Evolutionary conservation across 2,329 filamentous ascomycete species (phyloP).

Genomic region (Alternaria brassicicola): DNA sequence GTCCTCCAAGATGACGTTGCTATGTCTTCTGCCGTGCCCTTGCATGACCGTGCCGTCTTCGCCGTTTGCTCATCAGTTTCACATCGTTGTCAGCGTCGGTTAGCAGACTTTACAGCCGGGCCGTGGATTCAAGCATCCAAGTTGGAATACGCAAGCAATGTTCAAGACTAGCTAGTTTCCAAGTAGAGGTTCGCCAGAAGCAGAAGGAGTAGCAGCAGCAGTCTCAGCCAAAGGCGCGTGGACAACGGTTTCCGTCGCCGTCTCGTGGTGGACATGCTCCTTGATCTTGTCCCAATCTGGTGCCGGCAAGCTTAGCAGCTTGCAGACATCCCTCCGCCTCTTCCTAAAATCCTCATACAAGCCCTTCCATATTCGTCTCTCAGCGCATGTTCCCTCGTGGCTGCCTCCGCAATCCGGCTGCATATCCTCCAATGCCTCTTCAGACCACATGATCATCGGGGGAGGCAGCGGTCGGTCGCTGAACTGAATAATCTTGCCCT

Average conservation of each 20-base stretch:
- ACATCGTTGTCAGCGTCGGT: not conserved
- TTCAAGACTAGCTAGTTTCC: conserved; percentile 1
- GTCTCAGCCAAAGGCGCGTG: conserved; percentile 26
- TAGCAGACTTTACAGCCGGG: conserved; percentile 7
- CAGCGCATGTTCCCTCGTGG: conserved; percentile 41
- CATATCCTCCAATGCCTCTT: conserved; percentile 50
- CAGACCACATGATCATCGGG: conserved; percentile 61
- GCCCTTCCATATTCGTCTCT: conserved; percentile 53
- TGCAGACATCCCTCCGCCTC: conserved; percentile 51
- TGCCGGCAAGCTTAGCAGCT: conserved; percentile 47
- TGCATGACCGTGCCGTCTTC: not conserved
- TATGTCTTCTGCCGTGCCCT: not conserved
- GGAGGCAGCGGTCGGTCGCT: conserved; percentile 75
- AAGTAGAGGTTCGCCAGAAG: not conserved
- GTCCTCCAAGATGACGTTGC: conserved; percentile 6
- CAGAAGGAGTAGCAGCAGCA: not conserved
- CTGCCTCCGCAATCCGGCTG: conserved; percentile 53
- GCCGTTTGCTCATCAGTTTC: conserved; percentile 14
- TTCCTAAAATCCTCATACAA: conserved; percentile 54
- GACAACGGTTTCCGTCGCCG: conserved; percentile 32
- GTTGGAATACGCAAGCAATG: not conserved
- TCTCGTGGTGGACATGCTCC: conserved; percentile 17
- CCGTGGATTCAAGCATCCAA: conserved; percentile 1
- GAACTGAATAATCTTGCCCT: conserved; percentile 73
- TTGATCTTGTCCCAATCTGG: conserved; percentile 47